Evolutionary conservation across 2,329 filamentous ascomycete genomes (phyloP).

Genomic region (Hypoxylon sp.): DNA sequence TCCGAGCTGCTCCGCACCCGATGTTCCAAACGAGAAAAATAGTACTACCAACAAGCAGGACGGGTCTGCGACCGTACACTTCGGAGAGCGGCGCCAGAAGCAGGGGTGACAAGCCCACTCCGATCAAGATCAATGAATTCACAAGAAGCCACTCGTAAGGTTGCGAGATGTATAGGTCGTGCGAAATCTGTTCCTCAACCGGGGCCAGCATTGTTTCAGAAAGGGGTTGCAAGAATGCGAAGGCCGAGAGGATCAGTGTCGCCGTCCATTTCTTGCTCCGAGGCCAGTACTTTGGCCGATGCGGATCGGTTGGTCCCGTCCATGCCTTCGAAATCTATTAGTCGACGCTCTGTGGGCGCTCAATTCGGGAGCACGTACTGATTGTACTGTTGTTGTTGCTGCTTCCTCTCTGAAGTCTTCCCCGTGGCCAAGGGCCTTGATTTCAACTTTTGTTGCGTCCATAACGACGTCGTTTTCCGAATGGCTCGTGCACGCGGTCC

Average conservation of each 20-base stretch:
- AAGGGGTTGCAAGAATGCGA: conserved; percentile 34
- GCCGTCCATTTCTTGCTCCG: conserved; percentile 31
- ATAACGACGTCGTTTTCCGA: not conserved
- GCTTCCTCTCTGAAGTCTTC: not conserved
- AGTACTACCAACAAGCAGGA: conserved; percentile 21
- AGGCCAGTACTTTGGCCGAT: conserved; percentile 21
- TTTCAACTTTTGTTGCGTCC: not conserved
- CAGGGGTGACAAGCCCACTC: conserved; percentile 50
- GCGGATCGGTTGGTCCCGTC: conserved; percentile 2
- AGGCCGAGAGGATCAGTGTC: conserved; percentile 32
- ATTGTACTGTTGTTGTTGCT: not conserved
- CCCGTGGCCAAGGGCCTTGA: not conserved
- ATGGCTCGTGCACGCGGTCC: not conserved
- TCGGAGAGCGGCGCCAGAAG: conserved; percentile 64
- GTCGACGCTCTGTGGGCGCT: not conserved
- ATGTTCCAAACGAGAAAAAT: conserved; percentile 38
- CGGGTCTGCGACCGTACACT: conserved; percentile 56
- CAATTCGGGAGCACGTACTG: not conserved
- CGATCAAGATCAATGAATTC: conserved; percentile 33
- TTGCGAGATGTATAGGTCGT: conserved; percentile 18
- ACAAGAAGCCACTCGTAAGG: conserved; percentile 28
- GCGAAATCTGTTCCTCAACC: conserved; percentile 12
- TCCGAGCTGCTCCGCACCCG: conserved; percentile 33
- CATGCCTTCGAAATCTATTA: conserved; percentile 2
- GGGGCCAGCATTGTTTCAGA: conserved; percentile 36